A percentile compares a stretch with the other conserved stretches of the same genome.
Conservation (phyloP, 495 filamentous ascomycete species). For the Talaromyces adpressus region DNA sequence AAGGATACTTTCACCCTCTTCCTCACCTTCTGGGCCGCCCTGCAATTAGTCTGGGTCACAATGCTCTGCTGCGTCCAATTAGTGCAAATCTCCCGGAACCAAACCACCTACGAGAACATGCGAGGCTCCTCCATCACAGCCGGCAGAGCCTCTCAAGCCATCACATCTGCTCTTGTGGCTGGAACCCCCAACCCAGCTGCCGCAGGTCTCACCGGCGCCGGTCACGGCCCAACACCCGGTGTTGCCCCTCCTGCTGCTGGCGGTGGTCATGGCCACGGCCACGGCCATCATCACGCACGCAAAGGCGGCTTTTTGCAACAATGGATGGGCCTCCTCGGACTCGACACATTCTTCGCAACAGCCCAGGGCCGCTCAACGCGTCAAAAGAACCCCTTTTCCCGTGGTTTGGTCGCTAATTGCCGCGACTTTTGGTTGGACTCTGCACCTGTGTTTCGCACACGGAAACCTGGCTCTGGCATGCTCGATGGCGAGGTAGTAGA, state of each 20-base stretch:
- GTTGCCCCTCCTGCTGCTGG: conserved; percentile 18
- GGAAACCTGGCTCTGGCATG: conserved; percentile 65
- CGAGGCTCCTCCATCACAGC: conserved; percentile 47
- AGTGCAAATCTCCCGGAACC: conserved; percentile 79
- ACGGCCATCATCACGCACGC: conserved; percentile 27
- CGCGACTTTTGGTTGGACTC: conserved; percentile 95
- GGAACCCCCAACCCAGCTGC: conserved; percentile 59
- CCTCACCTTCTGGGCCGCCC: conserved; percentile 64
- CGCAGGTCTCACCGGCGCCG: conserved; percentile 57
- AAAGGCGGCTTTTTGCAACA: conserved; percentile 61
- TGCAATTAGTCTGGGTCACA: conserved; percentile 88
- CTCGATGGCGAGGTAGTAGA: conserved; percentile 74
- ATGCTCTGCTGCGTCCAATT: conserved; percentile 94
- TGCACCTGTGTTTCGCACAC: conserved; percentile 68
- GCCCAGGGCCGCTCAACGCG: conserved; percentile 51
- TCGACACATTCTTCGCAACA: conserved; percentile 86
- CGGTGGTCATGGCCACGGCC: conserved; percentile 34
- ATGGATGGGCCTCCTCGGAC: conserved; percentile 76
- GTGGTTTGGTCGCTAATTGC: conserved; percentile 77
- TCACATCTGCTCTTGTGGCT: conserved; percentile 73
- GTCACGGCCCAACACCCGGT: conserved; percentile 41
- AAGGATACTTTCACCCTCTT: conserved; percentile 79
- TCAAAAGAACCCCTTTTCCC: conserved; percentile 75
- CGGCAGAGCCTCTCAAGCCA: conserved; percentile 47
- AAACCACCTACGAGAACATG: conserved; percentile 97